phyloP scores from a whole-genome alignment of 1,139 yeast species.

The Kodamaea arcana region DNA sequence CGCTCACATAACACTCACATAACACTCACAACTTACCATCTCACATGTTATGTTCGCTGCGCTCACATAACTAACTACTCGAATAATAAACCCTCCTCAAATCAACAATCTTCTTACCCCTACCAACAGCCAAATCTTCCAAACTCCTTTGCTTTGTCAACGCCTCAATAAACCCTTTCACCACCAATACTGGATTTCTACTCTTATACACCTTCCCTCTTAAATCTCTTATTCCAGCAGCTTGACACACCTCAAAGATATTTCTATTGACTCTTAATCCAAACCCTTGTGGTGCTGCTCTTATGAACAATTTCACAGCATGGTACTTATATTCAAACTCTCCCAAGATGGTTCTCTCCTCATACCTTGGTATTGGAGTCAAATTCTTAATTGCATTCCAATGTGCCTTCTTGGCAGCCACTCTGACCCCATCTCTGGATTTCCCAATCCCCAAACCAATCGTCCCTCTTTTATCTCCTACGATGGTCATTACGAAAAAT shows the following conservation, averaged over 20 bases:
- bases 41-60: no score
- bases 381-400: conserved; percentile 93
- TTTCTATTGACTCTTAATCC: conserved; percentile 92
- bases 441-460: conserved; percentile 95
- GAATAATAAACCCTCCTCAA: conserved; percentile 87
- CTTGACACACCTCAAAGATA: conserved; percentile 87
- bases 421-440: conserved; percentile 71
- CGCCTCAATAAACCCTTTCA: conserved; percentile 87
- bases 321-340: conserved; percentile 80
- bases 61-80: neutral
- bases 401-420: conserved; percentile 81
- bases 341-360: conserved; percentile 87
- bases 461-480: conserved; percentile 92
- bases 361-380: conserved; percentile 78
- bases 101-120: conserved; percentile 95
- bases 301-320: conserved; percentile 76
- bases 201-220: conserved; percentile 90
- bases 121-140: conserved; percentile 82
- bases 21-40: no score
- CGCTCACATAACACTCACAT: no score
- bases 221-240: conserved; percentile 92
- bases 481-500: conserved; percentile 81
- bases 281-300: conserved; percentile 90
- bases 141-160: conserved; percentile 74
- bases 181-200: conserved; percentile 91